Evolutionary conservation across 192 early-diverging fungal genomes (phyloP), one percentile per base, ranked within the genome.

Genomic region (Backusella sp.): DNA sequence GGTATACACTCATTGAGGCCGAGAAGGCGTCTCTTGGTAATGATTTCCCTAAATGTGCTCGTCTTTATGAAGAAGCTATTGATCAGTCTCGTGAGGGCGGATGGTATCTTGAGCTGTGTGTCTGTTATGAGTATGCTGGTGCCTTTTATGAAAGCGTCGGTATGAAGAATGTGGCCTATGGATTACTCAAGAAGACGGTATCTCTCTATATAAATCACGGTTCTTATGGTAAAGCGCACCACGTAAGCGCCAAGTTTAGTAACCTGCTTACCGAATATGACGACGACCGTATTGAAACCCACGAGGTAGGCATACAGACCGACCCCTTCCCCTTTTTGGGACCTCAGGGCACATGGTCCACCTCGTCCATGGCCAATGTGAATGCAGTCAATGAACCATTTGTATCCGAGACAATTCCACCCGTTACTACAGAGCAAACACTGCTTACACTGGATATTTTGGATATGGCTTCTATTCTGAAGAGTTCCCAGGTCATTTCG

Each of bases 401-500:
- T 67, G n/a, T 70, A 26, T 67, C 73, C 11, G 76, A 76, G 17
- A 71, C 70, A 7, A 59, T 73, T 17, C 42, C 75, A 4, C 75
- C 76, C 2, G 71, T 72, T 15, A 77, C 80, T 2, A 76, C 80
- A 23, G 80, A 81, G 34, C 80, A 81, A 49, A 73, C 80, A 19
- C 68, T 81, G 4, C 39, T 76, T 3, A 77, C 75, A 4, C 28
- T 81, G 9, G 80, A 81, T 71, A 81, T 81, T 66, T 26, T 76
- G n/a, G 80, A 81, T 46, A 70, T 81, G 41, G 80, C 80, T 9
- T 81, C 80, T 1, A 81, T 81, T 21, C 42, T 81, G 7, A 81
- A 81, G 72, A 81, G 80, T 32, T 73, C 75, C 2, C 80, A 81
- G 70, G 80, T 81, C 1, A 81, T 81, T 9, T 81, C 80, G 36